Percentiles rank a stretch among this genome's conserved stretches.
Conservation (phyloP, 306 rosid species). For the Dalbergia oliveri region DNA sequence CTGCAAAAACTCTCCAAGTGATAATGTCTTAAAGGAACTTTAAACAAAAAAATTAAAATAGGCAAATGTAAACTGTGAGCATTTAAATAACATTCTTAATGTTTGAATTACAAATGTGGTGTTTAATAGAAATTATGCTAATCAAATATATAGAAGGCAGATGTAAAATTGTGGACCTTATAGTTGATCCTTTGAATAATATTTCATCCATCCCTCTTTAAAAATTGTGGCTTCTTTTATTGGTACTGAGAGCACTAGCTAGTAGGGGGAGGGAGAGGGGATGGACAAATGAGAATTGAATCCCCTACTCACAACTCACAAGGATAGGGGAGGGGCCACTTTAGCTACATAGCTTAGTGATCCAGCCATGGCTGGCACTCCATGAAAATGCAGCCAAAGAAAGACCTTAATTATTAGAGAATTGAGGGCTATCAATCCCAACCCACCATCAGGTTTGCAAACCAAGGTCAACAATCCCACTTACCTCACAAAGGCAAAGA, state of each 20-base stretch:
- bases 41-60: slow-evolving; percentile 26
- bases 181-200: not conserved
- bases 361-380: not conserved
- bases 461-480: slow-evolving; percentile 6
- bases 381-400: slow-evolving; percentile 25
- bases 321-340: no score
- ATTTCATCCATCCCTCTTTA: not conserved
- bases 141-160: not conserved
- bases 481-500: not conserved
- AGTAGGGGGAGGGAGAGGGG: no score
- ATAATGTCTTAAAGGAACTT: slow-evolving; percentile 53
- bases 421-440: slow-evolving; percentile 19
- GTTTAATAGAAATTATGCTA: not conserved
- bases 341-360: no score
- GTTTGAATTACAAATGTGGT: slow-evolving; percentile 11
- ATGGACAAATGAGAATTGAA: no score
- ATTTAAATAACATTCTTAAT: slow-evolving; percentile 12
- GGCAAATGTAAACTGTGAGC: no score
- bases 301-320: no score
- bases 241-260: no score
- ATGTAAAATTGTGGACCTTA: not conserved
- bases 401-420: slow-evolving; percentile 3
- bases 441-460: not conserved
- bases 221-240: not conserved
- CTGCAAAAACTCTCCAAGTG: slow-evolving; percentile 55